Evolutionary conservation across 2,329 filamentous ascomycete genomes (phyloP).

Genomic region (Diaporthe humulicola): DNA sequence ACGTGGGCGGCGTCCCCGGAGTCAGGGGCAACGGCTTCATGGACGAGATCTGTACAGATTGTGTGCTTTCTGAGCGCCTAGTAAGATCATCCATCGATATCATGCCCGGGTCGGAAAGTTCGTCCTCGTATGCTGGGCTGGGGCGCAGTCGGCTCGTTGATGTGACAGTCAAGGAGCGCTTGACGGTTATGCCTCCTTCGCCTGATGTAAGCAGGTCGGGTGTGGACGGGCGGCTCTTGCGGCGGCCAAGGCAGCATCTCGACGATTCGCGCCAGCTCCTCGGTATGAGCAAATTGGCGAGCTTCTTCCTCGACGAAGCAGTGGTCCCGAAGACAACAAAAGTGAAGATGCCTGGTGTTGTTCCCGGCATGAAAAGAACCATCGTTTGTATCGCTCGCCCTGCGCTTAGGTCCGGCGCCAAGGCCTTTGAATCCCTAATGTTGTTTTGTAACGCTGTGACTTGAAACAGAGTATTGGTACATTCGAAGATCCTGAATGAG

Average conservation of each 20-base stretch:
- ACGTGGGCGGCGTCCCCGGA: constrained; percentile 7
- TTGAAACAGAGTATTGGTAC: constrained; percentile 47
- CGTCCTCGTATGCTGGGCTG: background rate
- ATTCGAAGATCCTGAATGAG: constrained; percentile 43
- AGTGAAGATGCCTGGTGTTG: constrained; percentile 43
- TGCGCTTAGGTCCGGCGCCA: constrained; percentile 40
- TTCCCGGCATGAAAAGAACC: constrained; percentile 44
- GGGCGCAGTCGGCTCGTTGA: constrained; percentile 29
- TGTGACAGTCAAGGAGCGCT: constrained; percentile 37
- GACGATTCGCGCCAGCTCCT: constrained; percentile 26
- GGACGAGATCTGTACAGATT: constrained; percentile 8
- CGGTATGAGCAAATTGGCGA: constrained; percentile 40
- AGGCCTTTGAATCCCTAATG: constrained; percentile 33
- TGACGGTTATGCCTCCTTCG: constrained; percentile 32
- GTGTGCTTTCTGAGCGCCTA: constrained; percentile 5
- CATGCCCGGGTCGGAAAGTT: constrained; percentile 27
- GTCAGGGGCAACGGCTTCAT: constrained; percentile 29
- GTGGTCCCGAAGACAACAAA: constrained; percentile 45
- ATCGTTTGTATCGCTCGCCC: constrained; percentile 39
- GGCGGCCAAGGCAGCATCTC: background rate
- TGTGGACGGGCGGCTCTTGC: background rate
- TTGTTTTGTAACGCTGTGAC: constrained; percentile 43
- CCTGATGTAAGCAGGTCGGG: background rate
- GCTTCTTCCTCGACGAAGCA: constrained; percentile 41
- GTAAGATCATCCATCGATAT: constrained; percentile 33